phyloP scores from a whole-genome alignment of 2,329 filamentous ascomycete species.

The Pyrenophora teres region DNA sequence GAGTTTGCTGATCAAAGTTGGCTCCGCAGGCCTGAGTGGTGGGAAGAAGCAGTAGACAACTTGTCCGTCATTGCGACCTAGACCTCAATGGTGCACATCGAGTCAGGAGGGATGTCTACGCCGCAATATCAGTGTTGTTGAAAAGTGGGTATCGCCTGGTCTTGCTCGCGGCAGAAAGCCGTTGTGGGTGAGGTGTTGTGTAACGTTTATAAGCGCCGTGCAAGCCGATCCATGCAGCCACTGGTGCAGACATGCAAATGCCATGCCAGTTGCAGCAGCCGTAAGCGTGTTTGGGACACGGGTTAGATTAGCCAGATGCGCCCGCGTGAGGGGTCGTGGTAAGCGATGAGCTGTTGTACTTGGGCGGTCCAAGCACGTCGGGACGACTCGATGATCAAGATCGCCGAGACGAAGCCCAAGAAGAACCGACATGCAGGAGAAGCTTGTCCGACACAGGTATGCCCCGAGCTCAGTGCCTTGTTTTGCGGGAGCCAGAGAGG shows the following conservation, averaged over 20 bases:
- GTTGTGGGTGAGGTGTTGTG: conserved; percentile 4
- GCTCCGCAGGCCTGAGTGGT: conserved; percentile 9
- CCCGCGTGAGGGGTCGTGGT: conserved; percentile 10
- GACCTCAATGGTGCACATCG: neutral
- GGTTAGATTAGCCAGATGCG: conserved; percentile 10
- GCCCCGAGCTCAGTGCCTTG: neutral
- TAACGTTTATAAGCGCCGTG: conserved; percentile 16
- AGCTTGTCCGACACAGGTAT: conserved; percentile 8
- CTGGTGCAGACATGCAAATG: conserved; percentile 3
- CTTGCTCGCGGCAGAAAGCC: conserved; percentile 11
- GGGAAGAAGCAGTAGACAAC: neutral
- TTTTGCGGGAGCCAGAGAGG: neutral
- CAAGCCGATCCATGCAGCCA: conserved; percentile 8
- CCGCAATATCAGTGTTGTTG: conserved; percentile 11
- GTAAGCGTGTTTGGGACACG: conserved; percentile 1
- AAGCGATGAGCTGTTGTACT: conserved; percentile 10
- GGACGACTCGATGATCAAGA: neutral
- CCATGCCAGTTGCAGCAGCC: conserved; percentile 5
- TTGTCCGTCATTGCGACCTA: neutral
- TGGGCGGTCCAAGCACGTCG: conserved; percentile 1
- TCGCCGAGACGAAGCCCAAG: conserved; percentile 12
- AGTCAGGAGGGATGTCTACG: conserved; percentile 6
- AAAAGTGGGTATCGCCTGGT: conserved; percentile 10
- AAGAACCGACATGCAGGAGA: conserved; percentile 6
- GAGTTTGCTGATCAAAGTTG: conserved; percentile 16